Base-by-base conservation (phyloP, 768 basidiomycete species). In the Tephrocybe sp. region DNA sequence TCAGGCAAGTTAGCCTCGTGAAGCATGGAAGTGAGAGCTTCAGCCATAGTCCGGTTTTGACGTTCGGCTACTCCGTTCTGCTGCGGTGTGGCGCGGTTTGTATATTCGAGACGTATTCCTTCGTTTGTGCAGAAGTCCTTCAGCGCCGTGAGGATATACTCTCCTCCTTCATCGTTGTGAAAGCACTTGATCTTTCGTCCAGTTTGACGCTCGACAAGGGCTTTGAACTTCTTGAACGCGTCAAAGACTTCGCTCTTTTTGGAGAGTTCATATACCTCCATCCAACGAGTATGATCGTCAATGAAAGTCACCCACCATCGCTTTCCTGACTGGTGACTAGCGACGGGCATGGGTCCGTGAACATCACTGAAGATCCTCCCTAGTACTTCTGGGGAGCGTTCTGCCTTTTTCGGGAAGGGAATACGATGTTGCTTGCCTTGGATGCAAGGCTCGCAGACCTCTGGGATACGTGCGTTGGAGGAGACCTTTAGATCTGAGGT, bases 11-110 rank as follows among this genome's bases (percentile, higher is more conserved):
- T 39, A 7, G 47, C 49, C 36, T 55, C 31, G 0, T 5, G 29
- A 7, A 55, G 36, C 54, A 55, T 55, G 0, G 42, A 27, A 0
- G 23, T 52, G 4, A 66, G 59, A 13, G 52, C 57, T 18, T 74
- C 66, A 0, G 58, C 51, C 23, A 78, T 56, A 0, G 66, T 69
- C 2, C 77, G n/a, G n/a, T n/a, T 77, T 2, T 55, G 52, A 1
- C 66, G 52, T 52, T 79, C 72, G 2, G 72, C 71, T 3, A 74
- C 63, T 18, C 72, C 68, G 51, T 78, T 79, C 42, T 76, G 70
- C 57, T 74, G 66, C 1, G 71, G 71, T 38, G 53, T 56, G 29
- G 61, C 59, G 4, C 59, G 42, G 22, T 38, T 49, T 12, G 60
- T 65, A 47, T 58, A 55, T 40, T 61, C 55, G 7, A 59, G 49